Conservation (phyloP, 2,329 filamentous ascomycete genomes). For the Blastomyces parvus region DNA sequence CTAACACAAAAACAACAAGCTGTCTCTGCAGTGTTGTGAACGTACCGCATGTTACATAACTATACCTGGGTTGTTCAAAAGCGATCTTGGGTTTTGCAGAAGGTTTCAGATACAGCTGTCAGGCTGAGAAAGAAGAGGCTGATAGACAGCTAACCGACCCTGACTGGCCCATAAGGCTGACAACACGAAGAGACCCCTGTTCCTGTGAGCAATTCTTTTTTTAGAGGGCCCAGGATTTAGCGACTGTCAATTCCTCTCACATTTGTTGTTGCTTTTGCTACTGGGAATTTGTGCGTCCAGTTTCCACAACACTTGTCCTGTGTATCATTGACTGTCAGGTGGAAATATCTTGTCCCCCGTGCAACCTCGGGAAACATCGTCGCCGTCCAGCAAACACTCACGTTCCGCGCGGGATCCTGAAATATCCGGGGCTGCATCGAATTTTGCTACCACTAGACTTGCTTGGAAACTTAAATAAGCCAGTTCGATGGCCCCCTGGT, state of each 20-base stretch:
- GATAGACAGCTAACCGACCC: background rate
- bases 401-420: background rate
- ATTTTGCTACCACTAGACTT: background rate
- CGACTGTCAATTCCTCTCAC: background rate
- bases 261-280: background rate
- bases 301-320: background rate
- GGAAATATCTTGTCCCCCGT: background rate
- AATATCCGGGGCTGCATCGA: background rate
- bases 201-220: background rate
- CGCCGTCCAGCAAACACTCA: background rate
- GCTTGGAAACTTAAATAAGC: background rate
- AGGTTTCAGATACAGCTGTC: background rate
- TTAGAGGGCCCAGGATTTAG: background rate
- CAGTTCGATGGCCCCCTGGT: conserved; percentile 5
- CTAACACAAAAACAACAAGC: background rate
- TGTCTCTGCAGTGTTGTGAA: background rate
- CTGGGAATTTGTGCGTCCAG: background rate
- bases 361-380: background rate
- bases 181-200: background rate
- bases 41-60: background rate
- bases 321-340: background rate
- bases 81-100: background rate
- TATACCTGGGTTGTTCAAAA: background rate
- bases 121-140: background rate
- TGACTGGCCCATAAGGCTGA: background rate